Percentiles rank a stretch among this genome's conserved stretches.
Evolutionary conservation across 345 rosid species (phyloP).

Genomic region (Linum usitatissimum): DNA sequence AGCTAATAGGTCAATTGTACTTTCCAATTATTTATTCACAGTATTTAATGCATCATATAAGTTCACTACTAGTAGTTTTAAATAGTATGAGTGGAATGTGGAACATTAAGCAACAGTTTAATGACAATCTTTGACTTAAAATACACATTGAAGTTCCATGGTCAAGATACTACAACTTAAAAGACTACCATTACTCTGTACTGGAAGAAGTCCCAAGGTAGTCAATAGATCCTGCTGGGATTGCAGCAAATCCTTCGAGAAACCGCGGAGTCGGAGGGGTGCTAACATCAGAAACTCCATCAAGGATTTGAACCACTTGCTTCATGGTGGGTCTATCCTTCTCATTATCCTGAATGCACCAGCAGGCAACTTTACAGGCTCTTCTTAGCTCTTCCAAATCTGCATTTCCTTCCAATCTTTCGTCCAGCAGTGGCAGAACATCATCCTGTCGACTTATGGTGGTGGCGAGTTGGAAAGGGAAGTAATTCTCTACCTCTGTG

Average conservation of each 20-base stretch:
- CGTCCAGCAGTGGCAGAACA: constrained; percentile 14
- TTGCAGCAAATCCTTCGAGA: neutral
- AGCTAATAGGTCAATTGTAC: too few relatives aligned
- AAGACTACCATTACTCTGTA: neutral
- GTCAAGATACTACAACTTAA: too few relatives aligned
- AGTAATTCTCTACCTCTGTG: neutral
- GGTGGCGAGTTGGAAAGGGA: constrained; percentile 2
- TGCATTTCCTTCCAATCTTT: constrained; percentile 11
- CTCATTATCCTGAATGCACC: constrained; percentile 26
- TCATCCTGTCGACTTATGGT: constrained; percentile 30
- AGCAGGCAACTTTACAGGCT: constrained; percentile 16
- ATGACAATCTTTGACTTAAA: too few relatives aligned
- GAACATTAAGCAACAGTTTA: too few relatives aligned
- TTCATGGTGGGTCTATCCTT: constrained; percentile 23
- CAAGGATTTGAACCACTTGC: constrained; percentile 19
- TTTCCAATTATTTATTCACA: too few relatives aligned
- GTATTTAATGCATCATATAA: too few relatives aligned
- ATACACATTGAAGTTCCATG: too few relatives aligned
- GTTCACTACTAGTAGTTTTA: too few relatives aligned
- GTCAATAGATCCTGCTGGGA: neutral
- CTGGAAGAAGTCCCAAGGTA: neutral
- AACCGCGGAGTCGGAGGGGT: constrained; percentile 49
- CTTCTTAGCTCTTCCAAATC: constrained; percentile 16
- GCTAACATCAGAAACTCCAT: constrained; percentile 14
- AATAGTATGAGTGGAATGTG: too few relatives aligned